Evolutionary conservation across 345 rosid species (phyloP), one percentile per base, ranked within the genome.

Genomic region (Mallotus nudiflorus): DNA sequence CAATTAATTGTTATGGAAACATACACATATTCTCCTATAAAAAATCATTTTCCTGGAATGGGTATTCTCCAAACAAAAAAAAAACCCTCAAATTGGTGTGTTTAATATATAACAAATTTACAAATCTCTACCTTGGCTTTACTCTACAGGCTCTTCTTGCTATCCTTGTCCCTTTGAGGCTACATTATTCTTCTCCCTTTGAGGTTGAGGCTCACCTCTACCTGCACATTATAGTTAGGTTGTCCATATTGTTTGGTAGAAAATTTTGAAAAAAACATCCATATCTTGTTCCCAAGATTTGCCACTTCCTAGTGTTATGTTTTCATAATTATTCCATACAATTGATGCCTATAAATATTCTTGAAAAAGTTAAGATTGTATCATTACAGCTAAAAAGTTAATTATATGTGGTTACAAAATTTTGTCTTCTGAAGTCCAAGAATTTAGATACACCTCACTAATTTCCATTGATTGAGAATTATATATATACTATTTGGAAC

Each of bases 261-360:
- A 61, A 52, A n/a, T n/a, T 55, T 65, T 57, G 66, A 48, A 64
- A 75, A 67, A 70, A 67, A n/a, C n/a, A 70, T 65, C 76, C 72
- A 82, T 75, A 82, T 82, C 71, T 75, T 68, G 61, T 52, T 70
- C 20, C 61, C 39, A 68, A 81, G 82, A 81, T 84, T 82, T 79
- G 27, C 85, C 85, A 82, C 82, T 84, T 82, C 40, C 62, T 73
- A 60, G 37, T 71, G 80, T 65, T 65, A 27, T 39, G 52, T 46
- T 73, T 69, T 64, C 57, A 45, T 52, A 42, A 57, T 73, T 67
- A 57, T 69, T 49, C 58, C 72, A 62, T 50, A 61, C 55, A 20
- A 60, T 50, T 49, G 8, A 65, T 65, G 33, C 62, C 54, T 60
- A 52, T 27, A 62, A 16, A 72, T 64, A 68, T 59, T 65, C 72